Base-by-base conservation (phyloP, 2,329 filamentous ascomycete species). In the Trichoderma lentiforme region DNA sequence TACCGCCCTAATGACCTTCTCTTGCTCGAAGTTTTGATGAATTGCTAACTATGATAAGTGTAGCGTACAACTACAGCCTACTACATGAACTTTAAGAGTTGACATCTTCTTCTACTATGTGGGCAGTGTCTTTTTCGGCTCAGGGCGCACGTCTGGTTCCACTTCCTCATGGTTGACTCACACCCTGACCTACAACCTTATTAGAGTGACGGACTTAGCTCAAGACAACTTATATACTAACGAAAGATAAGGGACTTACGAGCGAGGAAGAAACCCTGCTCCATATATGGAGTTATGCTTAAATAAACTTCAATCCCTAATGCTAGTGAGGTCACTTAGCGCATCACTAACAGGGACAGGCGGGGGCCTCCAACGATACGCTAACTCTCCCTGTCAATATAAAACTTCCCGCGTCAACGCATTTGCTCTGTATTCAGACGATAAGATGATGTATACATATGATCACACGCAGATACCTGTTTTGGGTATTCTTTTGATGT, bases 101-200 rank as follows among this genome's bases (percentile, higher is more conserved):
- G 0, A 6, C 4, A 1, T 12, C 4, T 12, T 51, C 7, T 51
- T 12, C 9, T 51, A 11, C n/a, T 9, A 0, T 24, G 0, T 51
- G 0, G 1, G 1, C 12, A 15, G 36, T 12, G 1, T 51, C 9
- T 0, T 51, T 21, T 21, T 51, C 9, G 4, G 43, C 5, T 24
- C 9, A 14, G 2, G n/a, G 2, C 0, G 43, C 9, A 51, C 9
- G 1, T 51, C 0, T n/a, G 1, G 1, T 12, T 14, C n/a, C 43
- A 12, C 3, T 51, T 24, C 3, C n/a, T 51, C 9, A 14, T 12
- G 1, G 4, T 8, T 51, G n/a, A 24, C n/a, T 51, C 9, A 24
- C 43, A 0, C 24, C 5, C 1, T 24, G 0, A 0, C 43, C 36
- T 39, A 0, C 0, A 39, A 1, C 36, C 6, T 3, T 39, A 39